Conservation (phyloP, 495 filamentous ascomycete species). For the Staphylotrichum longicolle region DNA sequence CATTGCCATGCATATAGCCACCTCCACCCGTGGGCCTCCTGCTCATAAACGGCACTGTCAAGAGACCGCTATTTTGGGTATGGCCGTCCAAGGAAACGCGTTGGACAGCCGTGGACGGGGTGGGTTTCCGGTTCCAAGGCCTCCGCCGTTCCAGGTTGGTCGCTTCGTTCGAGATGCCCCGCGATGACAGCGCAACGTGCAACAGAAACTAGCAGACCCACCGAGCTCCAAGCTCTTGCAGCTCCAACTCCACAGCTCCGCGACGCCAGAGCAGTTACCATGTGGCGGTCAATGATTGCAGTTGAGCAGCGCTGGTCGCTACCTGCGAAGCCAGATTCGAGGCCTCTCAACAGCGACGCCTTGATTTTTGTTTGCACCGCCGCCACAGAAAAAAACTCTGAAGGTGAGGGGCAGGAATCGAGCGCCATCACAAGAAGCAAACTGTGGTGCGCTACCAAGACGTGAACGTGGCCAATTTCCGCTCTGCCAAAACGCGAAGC, state of each 20-base stretch:
- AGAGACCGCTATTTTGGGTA: constrained; percentile 22
- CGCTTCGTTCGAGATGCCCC: constrained; percentile 19
- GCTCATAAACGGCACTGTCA: constrained; percentile 16
- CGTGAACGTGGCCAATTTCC: constrained; percentile 22
- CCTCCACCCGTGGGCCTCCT: constrained; percentile 12
- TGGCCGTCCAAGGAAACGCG: constrained; percentile 5
- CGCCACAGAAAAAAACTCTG: background rate
- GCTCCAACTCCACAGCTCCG: constrained; percentile 21
- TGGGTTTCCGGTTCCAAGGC: background rate
- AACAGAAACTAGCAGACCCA: constrained; percentile 14
- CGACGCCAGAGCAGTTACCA: constrained; percentile 16
- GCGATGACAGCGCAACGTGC: constrained; percentile 34
- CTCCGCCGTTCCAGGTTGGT: background rate
- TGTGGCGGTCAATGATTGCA: constrained; percentile 26
- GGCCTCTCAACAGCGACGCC: too few relatives aligned
- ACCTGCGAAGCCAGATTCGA: background rate
- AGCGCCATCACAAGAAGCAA: background rate
- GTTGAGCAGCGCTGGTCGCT: background rate
- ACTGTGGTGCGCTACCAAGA: background rate
- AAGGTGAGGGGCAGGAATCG: constrained; percentile 11
- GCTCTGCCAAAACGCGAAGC: constrained; percentile 13
- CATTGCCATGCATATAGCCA: constrained; percentile 23
- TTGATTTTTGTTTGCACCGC: constrained; percentile 11
- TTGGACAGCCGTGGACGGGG: background rate
- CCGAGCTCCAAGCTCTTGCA: constrained; percentile 19